These are phyloP conservation scores for Neurospora sp. DNA, from an alignment of 495 filamentous ascomycete genomes.

Conservation along the genomic window DNA sequence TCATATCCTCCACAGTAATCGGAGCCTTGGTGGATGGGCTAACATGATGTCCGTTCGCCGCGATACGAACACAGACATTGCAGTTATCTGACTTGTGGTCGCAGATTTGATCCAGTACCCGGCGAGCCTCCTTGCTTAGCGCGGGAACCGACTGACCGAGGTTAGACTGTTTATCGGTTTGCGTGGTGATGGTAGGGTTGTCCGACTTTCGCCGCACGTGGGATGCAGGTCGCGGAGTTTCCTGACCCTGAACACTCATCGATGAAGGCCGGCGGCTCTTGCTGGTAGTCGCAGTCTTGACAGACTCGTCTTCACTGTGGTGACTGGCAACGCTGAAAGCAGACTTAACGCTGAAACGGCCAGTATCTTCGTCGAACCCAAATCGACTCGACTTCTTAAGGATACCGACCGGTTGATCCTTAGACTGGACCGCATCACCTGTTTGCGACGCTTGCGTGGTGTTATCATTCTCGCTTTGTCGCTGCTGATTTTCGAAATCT, in stretches of 20 bases:
- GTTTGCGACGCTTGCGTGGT: slow-evolving; percentile 12
- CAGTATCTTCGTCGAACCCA: slow-evolving; percentile 25
- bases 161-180: slow-evolving; percentile 19
- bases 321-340: slow-evolving; percentile 26
- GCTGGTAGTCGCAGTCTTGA: slow-evolving; percentile 3
- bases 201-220: slow-evolving; percentile 25
- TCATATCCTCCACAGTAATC: slow-evolving; percentile 20
- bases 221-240: slow-evolving; percentile 12
- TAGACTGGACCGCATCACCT: slow-evolving; percentile 7
- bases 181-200: slow-evolving; percentile 35
- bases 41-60: slow-evolving; percentile 25
- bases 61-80: slow-evolving; percentile 58
- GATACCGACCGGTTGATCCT: slow-evolving; percentile 27
- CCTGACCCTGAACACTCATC: slow-evolving; percentile 8
- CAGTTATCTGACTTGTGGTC: slow-evolving; percentile 63
- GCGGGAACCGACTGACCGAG: slow-evolving; percentile 22
- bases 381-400: slow-evolving; percentile 37
- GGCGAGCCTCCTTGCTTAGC: slow-evolving; percentile 40
- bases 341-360: slow-evolving; percentile 33
- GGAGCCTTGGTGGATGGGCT: slow-evolving; percentile 3
- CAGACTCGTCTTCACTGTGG: slow-evolving; percentile 14
- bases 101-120: slow-evolving; percentile 48
- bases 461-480: slow-evolving; percentile 15
- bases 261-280: slow-evolving; percentile 1
- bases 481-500: slow-evolving; percentile 19